Conservation (phyloP, 78 protist genomes). For the Emiliania huxleyi region DNA sequence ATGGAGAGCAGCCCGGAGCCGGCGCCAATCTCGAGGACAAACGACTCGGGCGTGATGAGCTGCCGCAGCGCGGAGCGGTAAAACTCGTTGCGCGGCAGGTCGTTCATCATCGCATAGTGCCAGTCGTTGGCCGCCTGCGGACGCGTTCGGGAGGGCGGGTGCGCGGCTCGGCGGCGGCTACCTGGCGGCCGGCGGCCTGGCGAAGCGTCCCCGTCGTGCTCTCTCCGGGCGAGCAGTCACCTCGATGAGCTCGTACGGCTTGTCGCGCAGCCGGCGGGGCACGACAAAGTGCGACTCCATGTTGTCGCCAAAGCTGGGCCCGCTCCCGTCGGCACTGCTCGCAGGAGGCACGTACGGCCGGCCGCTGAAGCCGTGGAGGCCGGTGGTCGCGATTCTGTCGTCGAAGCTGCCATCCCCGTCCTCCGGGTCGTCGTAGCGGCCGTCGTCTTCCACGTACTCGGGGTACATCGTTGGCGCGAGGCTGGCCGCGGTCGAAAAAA, state of each 20-base stretch:
- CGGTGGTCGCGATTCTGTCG: background rate
- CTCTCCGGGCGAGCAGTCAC: too few relatives aligned
- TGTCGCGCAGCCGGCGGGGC: conserved; percentile 25
- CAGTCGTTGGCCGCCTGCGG: conserved; percentile 53
- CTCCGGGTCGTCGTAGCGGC: too few relatives aligned
- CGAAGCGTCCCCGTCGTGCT: too few relatives aligned
- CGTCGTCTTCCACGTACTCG: too few relatives aligned
- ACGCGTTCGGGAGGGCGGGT: too few relatives aligned
- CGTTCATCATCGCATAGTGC: conserved; percentile 57
- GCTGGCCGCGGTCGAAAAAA: too few relatives aligned
- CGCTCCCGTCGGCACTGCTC: background rate
- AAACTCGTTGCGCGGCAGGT: conserved; percentile 38
- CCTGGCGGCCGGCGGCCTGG: too few relatives aligned
- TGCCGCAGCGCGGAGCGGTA: background rate
- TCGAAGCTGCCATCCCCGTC: background rate
- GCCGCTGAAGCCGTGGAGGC: too few relatives aligned
- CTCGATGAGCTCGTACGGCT: conserved; percentile 27
- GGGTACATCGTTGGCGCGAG: too few relatives aligned
- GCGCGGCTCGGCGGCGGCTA: too few relatives aligned
- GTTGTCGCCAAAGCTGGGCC: background rate
- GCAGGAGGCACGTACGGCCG: conserved; percentile 23
- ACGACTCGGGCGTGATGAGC: background rate
- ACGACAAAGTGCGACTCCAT: background rate
- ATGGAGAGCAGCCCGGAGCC: conserved; percentile 58
- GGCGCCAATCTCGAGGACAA: conserved; percentile 56